Evolutionary conservation across 2,329 filamentous ascomycete genomes (phyloP).

Genomic region (Graphiopsis chlorocephala): DNA sequence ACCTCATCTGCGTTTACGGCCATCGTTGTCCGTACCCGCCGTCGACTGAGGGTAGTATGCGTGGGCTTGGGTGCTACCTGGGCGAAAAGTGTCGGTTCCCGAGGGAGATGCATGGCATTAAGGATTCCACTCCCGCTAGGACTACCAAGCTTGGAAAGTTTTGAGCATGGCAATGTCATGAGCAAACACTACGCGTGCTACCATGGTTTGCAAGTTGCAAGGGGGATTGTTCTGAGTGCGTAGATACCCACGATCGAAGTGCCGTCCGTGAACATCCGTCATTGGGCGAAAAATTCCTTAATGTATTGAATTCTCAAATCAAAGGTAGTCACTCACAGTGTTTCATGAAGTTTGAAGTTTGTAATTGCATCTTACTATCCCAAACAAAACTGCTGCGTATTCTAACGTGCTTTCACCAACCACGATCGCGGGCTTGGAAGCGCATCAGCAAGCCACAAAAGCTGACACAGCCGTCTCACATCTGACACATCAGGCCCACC

Average conservation of each 20-base stretch:
- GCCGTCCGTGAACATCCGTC: neutral
- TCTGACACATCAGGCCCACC: neutral
- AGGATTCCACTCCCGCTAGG: conserved; percentile 39
- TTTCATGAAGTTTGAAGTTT: neutral
- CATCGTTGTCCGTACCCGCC: conserved; percentile 58
- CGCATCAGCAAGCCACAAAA: neutral
- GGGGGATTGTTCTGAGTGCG: neutral
- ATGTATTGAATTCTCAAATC: neutral
- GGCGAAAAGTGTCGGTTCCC: conserved; percentile 59
- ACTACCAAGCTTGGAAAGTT: neutral
- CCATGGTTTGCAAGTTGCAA: neutral
- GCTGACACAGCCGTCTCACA: neutral
- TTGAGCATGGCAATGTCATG: neutral
- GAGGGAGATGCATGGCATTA: conserved; percentile 54
- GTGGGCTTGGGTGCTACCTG: conserved; percentile 57
- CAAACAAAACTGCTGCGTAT: neutral
- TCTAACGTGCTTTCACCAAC: neutral
- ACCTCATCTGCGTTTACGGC: conserved; percentile 61
- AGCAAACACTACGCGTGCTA: no score
- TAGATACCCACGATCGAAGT: neutral
- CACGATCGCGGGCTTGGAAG: neutral
- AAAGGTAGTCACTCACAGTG: neutral
- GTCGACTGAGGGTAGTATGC: conserved; percentile 39
- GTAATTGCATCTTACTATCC: neutral
- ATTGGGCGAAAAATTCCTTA: neutral